A percentile compares a stretch with the other conserved stretches of the same genome.
Conservation (phyloP, 306 rosid species). For the Casuarina cunninghamiana region DNA sequence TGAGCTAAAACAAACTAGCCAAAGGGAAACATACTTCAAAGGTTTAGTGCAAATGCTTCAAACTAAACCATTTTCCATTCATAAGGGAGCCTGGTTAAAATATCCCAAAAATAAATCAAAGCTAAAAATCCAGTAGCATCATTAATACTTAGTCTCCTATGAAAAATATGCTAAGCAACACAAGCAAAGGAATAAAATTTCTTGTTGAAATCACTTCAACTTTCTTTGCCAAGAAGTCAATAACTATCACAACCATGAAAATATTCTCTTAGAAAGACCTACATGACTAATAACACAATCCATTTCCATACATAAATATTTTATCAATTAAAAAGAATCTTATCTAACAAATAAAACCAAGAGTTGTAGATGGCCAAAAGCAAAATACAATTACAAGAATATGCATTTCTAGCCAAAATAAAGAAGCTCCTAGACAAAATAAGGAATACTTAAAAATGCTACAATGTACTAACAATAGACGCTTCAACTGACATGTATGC, state of each 20-base stretch:
- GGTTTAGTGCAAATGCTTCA: background rate
- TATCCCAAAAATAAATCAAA: too few species aligned
- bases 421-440: background rate
- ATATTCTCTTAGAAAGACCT: background rate
- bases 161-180: background rate
- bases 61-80: background rate
- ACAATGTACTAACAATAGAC: too few species aligned
- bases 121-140: background rate
- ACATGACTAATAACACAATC: background rate
- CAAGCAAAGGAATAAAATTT: background rate
- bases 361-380: background rate
- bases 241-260: background rate
- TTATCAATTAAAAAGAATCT: background rate
- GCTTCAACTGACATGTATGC: too few species aligned
- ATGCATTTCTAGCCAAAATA: background rate
- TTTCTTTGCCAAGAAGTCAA: too few species aligned
- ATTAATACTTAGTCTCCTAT: background rate
- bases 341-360: background rate
- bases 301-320: background rate
- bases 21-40: too few species aligned
- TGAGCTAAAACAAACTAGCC: background rate
- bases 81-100: too few species aligned
- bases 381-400: background rate
- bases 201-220: too few species aligned
- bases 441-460: too few species aligned